Evolutionary conservation across 2,329 filamentous ascomycete genomes (phyloP), one percentile per base, ranked within the genome.

Genomic region (Diaporthe citriasiana): DNA sequence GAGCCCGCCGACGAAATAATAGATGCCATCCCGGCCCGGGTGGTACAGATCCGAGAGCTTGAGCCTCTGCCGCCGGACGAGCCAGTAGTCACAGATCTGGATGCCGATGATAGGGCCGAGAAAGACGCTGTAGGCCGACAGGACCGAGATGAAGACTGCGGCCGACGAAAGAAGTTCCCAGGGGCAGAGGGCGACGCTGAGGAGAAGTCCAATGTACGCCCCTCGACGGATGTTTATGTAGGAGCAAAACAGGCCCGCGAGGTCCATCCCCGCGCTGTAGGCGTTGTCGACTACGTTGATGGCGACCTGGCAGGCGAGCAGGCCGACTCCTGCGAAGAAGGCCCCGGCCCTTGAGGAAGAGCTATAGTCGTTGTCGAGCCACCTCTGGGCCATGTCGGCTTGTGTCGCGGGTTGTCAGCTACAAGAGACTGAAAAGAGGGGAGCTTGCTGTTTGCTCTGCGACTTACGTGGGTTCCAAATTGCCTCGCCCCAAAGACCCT

Each of bases 211-310:
- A 53, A 90, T 51, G 60, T 66, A 66, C 9, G 84, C 84, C 0
- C 89, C 89, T 2, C 89, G 85, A 6, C 88, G 82, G 73, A 90
- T 90, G 78, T 89, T 89, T 80, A 91, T 85, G 75, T 86, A 90
- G 53, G 82, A 83, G 0, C 88, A 88, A 73, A 85, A 86, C 0
- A 90, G 79, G 1, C 85, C 87, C 0, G 88, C 85, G 65, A 90
- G 81, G 77, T 91, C 89, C 83, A 91, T 89, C 8, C 89, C 89
- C 3, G 84, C 83, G 0, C 85, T 85, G 76, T 88, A 84, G 1
- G 84, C 83, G 76, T 89, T 90, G 70, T 86, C 82, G 51, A 87
- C 82, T 13, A 83, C 81, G 75, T 85, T 84, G 76, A 87, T 84
- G 7, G 83, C 85, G 30, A 89, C 80, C 76, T 87, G 85, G 15